Percentiles rank a stretch among this genome's conserved stretches.
phyloP scores from a whole-genome alignment of 1,284 basidiomycete genomes.

The Sporisorium graminicola region DNA sequence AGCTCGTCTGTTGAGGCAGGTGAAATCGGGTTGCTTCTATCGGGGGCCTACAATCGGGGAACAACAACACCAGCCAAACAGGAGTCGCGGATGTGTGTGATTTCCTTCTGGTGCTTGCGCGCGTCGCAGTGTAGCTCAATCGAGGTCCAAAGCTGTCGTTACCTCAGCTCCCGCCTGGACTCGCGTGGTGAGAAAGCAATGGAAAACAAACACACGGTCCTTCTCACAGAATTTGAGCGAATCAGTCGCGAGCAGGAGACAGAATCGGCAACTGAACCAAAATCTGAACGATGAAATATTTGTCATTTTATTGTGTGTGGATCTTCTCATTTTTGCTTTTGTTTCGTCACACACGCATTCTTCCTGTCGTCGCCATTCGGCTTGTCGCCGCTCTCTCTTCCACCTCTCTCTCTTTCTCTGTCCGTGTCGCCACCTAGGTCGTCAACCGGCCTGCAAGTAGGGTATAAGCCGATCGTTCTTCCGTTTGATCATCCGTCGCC shows the following conservation, averaged over 20 bases:
- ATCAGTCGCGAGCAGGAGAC: background rate
- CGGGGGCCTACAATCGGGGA: background rate
- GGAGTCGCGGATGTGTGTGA: too few relatives aligned
- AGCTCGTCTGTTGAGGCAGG: too few relatives aligned
- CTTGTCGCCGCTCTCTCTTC: background rate
- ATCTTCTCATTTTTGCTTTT: constrained; percentile 5
- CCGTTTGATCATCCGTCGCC: background rate
- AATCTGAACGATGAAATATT: background rate
- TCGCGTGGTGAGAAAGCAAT: background rate
- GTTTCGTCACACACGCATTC: background rate
- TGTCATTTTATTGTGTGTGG: background rate
- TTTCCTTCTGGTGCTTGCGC: background rate
- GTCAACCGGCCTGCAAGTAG: constrained; percentile 33
- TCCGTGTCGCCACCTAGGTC: constrained; percentile 11
- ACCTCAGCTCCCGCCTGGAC: background rate
- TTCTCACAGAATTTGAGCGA: background rate
- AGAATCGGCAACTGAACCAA: constrained; percentile 5
- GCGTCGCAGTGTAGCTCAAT: background rate
- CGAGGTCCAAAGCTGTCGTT: constrained; percentile 1
- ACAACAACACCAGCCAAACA: background rate
- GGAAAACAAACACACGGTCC: background rate
- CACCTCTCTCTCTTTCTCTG: background rate
- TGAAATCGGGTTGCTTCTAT: background rate
- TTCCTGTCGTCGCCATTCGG: background rate
- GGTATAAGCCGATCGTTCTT: constrained; percentile 9